These are phyloP conservation scores for Maudiozyma turicensis DNA, from an alignment of 805 yeast genomes.

Conservation along the genomic window DNA sequence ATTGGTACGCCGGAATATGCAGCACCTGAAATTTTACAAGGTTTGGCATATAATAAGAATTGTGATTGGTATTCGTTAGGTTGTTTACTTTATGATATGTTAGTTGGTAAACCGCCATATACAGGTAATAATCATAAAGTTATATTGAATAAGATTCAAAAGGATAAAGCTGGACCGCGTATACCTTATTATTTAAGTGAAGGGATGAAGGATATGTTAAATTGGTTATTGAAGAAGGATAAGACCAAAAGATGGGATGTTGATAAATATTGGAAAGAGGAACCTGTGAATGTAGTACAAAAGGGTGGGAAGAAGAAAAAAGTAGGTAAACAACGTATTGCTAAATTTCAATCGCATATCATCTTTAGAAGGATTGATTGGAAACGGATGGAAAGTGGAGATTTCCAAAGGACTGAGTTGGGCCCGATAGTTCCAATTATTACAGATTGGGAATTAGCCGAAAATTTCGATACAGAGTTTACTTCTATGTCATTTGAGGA, in stretches of 20 bases:
- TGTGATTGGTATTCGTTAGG: slow-evolving; percentile 95
- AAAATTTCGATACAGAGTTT: slow-evolving; percentile 73
- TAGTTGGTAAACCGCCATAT: slow-evolving; percentile 83
- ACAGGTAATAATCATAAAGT: slow-evolving; percentile 72
- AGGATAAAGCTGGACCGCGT: slow-evolving; percentile 44
- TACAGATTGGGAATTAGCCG: slow-evolving; percentile 74
- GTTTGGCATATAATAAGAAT: slow-evolving; percentile 63
- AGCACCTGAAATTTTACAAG: slow-evolving; percentile 83
- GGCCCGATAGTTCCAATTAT: slow-evolving; percentile 83
- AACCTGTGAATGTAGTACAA: slow-evolving; percentile 3
- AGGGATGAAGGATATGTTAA: slow-evolving; percentile 70
- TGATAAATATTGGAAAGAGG: slow-evolving; percentile 39
- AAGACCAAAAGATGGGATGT: slow-evolving; percentile 58
- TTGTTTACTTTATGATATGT: slow-evolving; percentile 66
- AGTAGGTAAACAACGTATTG: slow-evolving; percentile 22
- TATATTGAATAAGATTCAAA: slow-evolving; percentile 63
- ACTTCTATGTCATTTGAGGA: slow-evolving; percentile 52
- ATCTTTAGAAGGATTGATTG: slow-evolving; percentile 74
- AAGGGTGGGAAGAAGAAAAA: slow-evolving; percentile 19
- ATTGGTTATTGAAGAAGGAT: slow-evolving; percentile 56
- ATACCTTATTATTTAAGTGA: slow-evolving; percentile 68
- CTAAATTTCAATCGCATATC: slow-evolving; percentile 47
- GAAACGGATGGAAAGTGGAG: slow-evolving; percentile 44
- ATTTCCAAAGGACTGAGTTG: slow-evolving; percentile 32
- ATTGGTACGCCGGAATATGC: slow-evolving; percentile 40